These are phyloP conservation scores for Ascoidea rubescens DNA, from an alignment of 805 yeast genomes.

Conservation along the genomic window DNA sequence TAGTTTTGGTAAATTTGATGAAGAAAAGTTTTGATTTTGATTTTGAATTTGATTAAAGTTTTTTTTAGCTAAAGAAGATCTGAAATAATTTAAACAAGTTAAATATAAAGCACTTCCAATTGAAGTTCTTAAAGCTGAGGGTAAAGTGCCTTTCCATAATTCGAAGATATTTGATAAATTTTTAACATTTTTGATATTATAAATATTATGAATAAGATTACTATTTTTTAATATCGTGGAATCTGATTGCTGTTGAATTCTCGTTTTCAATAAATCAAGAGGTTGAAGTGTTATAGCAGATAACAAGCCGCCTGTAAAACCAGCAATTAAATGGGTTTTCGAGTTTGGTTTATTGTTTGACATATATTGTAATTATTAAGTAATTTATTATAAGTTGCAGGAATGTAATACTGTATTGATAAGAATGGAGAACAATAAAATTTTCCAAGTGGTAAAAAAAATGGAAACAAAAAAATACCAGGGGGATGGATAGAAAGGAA, in stretches of 20 bases:
- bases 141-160: slow-evolving; percentile 89
- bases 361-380: neutral
- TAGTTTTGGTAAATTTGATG: slow-evolving; percentile 53
- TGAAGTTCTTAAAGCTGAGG: slow-evolving; percentile 82
- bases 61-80: slow-evolving; percentile 33
- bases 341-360: neutral
- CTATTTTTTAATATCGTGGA: no score
- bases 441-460: no score
- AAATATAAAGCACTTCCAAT: slow-evolving; percentile 83
- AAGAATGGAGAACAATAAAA: no score
- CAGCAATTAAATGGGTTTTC: neutral
- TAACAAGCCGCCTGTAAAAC: neutral
- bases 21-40: slow-evolving; percentile 1
- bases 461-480: no score
- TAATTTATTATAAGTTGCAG: no score
- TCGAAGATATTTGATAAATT: slow-evolving; percentile 21
- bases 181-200: neutral
- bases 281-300: neutral
- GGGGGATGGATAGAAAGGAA: no score
- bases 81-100: slow-evolving; percentile 48
- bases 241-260: neutral
- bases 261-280: neutral
- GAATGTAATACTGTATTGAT: no score
- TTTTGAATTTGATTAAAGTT: slow-evolving; percentile 4
- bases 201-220: neutral